Conservation (phyloP, 2,329 filamentous ascomycete species). For the Pseudogymnoascus sp. region DNA sequence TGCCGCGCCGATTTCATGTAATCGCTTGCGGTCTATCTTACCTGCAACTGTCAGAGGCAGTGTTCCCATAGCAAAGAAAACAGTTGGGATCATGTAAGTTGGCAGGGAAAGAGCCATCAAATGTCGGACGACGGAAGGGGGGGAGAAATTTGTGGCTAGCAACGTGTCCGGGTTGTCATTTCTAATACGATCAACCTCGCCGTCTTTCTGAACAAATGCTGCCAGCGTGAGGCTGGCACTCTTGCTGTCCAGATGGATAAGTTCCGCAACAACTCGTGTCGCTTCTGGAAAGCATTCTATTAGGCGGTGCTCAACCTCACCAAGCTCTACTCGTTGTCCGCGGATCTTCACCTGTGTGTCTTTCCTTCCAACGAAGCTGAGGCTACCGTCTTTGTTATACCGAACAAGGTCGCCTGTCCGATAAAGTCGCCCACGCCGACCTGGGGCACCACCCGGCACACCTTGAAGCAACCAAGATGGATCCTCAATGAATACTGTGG, state of each 20-base stretch:
- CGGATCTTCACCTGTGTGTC: constrained; percentile 58
- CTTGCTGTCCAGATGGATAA: neutral
- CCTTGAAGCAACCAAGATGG: neutral
- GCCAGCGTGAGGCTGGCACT: neutral
- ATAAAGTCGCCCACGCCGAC: constrained; percentile 36
- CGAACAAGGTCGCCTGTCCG: constrained; percentile 57
- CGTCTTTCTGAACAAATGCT: neutral
- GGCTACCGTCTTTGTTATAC: constrained; percentile 46
- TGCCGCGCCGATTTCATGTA: no score
- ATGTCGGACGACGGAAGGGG: neutral
- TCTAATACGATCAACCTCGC: neutral
- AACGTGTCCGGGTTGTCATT: neutral
- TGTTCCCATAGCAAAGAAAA: constrained; percentile 23
- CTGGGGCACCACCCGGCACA: neutral
- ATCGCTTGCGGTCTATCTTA: constrained; percentile 27
- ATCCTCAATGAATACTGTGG: constrained; percentile 12
- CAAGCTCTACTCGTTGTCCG: constrained; percentile 55
- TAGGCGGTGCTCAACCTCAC: constrained; percentile 42
- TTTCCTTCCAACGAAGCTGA: constrained; percentile 52
- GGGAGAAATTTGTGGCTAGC: neutral
- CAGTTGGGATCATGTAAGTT: constrained; percentile 30
- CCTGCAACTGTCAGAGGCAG: constrained; percentile 24
- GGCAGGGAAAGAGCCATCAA: no score
- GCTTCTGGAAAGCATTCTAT: neutral
- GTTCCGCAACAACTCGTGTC: neutral